A percentile compares a stretch with the other conserved stretches of the same genome.
Conservation (phyloP, 2,329 filamentous ascomycete species). For the Colletotrichum sp. region DNA sequence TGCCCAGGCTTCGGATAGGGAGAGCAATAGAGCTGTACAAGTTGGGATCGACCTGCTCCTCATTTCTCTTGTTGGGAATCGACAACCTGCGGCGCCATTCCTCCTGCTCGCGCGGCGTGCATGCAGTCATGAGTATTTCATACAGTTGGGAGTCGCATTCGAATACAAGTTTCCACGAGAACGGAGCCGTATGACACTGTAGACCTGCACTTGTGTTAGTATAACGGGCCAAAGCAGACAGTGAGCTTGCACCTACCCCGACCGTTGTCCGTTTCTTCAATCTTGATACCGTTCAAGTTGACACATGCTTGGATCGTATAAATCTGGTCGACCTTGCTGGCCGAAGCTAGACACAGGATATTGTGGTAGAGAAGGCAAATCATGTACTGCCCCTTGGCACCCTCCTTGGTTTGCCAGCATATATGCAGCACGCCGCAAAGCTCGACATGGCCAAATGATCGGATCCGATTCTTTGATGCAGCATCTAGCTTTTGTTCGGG, state of each 20-base stretch:
- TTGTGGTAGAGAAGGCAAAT: constrained; percentile 84
- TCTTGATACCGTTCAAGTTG: constrained; percentile 65
- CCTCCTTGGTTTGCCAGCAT: constrained; percentile 76
- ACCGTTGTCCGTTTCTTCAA: constrained; percentile 79
- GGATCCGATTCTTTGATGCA: constrained; percentile 69
- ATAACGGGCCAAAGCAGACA: neutral
- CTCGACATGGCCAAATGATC: constrained; percentile 78
- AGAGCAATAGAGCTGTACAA: constrained; percentile 70
- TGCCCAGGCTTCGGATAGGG: constrained; percentile 75
- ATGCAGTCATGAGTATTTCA: constrained; percentile 87
- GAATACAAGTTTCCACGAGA: constrained; percentile 93
- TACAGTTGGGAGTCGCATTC: constrained; percentile 78
- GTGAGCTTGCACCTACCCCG: constrained; percentile 58
- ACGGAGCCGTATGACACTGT: constrained; percentile 84
- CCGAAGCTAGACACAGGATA: constrained; percentile 77
- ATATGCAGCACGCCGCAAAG: constrained; percentile 85
- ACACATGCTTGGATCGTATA: constrained; percentile 82
- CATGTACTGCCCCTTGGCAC: constrained; percentile 80
- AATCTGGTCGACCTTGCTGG: constrained; percentile 65
- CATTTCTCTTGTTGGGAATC: constrained; percentile 53
- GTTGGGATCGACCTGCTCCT: constrained; percentile 49
- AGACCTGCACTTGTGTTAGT: constrained; percentile 62
- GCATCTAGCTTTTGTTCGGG: constrained; percentile 64
- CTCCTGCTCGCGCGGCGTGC: constrained; percentile 78
- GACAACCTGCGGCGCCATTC: constrained; percentile 78